phyloP scores from a whole-genome alignment of 1,284 basidiomycete genomes.

The Boletus sp. region DNA sequence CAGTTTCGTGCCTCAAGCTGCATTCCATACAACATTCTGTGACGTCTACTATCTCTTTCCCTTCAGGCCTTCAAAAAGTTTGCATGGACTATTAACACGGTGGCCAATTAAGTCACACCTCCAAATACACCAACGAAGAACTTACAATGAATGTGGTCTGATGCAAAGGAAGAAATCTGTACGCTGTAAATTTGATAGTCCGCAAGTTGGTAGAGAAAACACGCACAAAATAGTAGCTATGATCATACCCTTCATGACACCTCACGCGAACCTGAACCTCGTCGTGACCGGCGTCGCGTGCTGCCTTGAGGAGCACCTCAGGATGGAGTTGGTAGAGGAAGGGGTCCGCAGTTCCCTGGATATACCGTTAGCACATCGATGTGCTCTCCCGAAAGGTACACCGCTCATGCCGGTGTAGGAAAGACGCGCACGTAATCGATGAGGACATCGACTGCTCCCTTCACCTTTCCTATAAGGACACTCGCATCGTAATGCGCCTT shows the following conservation, averaged over 20 bases:
- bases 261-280: constrained; percentile 78
- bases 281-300: constrained; percentile 67
- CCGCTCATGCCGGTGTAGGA: neutral
- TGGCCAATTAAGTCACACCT: neutral
- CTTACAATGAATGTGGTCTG: constrained; percentile 50
- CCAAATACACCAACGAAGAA: constrained; percentile 14
- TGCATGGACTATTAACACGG: constrained; percentile 58
- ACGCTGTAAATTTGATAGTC: constrained; percentile 68
- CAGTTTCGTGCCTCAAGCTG: constrained; percentile 4
- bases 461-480: constrained; percentile 66
- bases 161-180: constrained; percentile 80
- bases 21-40: constrained; percentile 6
- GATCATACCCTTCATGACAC: constrained; percentile 88
- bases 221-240: constrained; percentile 89
- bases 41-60: neutral
- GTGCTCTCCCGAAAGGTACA: neutral
- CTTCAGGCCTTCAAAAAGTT: constrained; percentile 71
- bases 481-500: constrained; percentile 80
- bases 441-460: constrained; percentile 72
- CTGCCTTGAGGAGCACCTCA: constrained; percentile 80
- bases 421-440: constrained; percentile 67
- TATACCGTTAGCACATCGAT: constrained; percentile 7
- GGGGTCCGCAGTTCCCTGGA: constrained; percentile 78
- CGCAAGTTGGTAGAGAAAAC: constrained; percentile 23
- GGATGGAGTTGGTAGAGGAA: constrained; percentile 91